Evolutionary conservation across 495 filamentous ascomycete species (phyloP).

Genomic region (Annulohypoxylon moriforme): DNA sequence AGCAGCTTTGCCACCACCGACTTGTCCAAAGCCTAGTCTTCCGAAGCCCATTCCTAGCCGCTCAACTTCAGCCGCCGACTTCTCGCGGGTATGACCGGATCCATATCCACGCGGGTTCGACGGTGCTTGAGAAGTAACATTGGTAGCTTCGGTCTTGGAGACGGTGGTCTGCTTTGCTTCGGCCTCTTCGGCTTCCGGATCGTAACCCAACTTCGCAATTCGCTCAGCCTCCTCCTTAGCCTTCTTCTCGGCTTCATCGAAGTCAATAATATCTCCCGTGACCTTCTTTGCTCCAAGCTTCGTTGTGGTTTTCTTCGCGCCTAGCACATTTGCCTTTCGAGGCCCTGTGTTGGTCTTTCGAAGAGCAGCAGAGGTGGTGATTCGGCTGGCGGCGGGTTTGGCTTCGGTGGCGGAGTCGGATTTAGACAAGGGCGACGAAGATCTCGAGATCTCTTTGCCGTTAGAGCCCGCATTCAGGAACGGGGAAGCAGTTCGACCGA

Average conservation of each 20-base stretch:
- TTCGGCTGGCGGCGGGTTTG: conserved; percentile 70
- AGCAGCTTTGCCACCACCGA: conserved; percentile 71
- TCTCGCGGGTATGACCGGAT: conserved; percentile 66
- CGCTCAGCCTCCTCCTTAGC: conserved; percentile 97
- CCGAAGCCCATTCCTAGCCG: conserved; percentile 90
- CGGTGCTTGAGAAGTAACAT: conserved; percentile 78
- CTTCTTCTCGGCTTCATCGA: conserved; percentile 96
- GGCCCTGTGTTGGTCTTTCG: conserved; percentile 75
- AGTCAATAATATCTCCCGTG: conserved; percentile 81
- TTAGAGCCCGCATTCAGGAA: conserved; percentile 81
- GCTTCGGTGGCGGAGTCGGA: conserved; percentile 59
- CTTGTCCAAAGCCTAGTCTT: conserved; percentile 90
- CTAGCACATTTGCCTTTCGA: conserved; percentile 85
- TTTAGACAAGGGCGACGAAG: conserved; percentile 82
- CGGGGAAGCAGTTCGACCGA: conserved; percentile 86
- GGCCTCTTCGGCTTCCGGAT: conserved; percentile 85
- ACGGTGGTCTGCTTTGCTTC: conserved; percentile 65
- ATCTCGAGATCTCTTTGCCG: conserved; percentile 74
- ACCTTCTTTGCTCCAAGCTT: conserved; percentile 96
- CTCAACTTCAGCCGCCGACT: conserved; percentile 78
- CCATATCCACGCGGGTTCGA: conserved; percentile 77
- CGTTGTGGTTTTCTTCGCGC: conserved; percentile 81
- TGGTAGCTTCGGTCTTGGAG: conserved; percentile 60
- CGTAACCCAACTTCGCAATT: conserved; percentile 97
- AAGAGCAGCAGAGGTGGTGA: conserved; percentile 77